These are phyloP conservation scores for Piedraia hortae DNA, from an alignment of 2,329 filamentous ascomycete genomes.

Conservation along the genomic window DNA sequence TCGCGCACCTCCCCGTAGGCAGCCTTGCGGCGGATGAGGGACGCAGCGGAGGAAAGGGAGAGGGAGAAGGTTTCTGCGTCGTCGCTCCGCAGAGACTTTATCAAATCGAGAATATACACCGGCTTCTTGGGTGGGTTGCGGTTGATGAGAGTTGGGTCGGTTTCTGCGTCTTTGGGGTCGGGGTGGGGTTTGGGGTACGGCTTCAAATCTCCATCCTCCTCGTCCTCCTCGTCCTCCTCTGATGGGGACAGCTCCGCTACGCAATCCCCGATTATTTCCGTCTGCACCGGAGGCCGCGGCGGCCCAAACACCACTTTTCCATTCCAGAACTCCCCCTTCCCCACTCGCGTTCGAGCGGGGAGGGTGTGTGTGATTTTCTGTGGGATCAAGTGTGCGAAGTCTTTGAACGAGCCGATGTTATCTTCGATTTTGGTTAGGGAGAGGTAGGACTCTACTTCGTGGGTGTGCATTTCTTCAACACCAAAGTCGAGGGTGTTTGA, in stretches of 20 bases:
- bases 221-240: constrained; percentile 19
- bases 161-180: constrained; percentile 73
- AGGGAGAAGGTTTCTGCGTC: constrained; percentile 61
- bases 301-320: constrained; percentile 11
- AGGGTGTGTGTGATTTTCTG: constrained; percentile 2
- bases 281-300: constrained; percentile 7
- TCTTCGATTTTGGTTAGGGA: constrained; percentile 36
- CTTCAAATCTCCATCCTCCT: constrained; percentile 34
- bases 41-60: constrained; percentile 46
- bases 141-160: constrained; percentile 66
- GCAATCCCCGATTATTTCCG: constrained; percentile 10
- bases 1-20: constrained; percentile 72
- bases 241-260: constrained; percentile 11
- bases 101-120: constrained; percentile 72
- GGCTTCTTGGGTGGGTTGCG: constrained; percentile 61
- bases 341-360: not conserved
- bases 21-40: constrained; percentile 65
- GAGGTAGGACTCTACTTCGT: constrained; percentile 53
- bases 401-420: constrained; percentile 27
- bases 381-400: constrained; percentile 15
- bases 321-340: constrained; percentile 4
- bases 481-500: constrained; percentile 59
- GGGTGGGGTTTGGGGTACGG: constrained; percentile 68
- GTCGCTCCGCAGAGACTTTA: constrained; percentile 43
- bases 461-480: constrained; percentile 45